phyloP scores from a whole-genome alignment of 169 alveolate genomes.

The Plasmodium relictum region DNA sequence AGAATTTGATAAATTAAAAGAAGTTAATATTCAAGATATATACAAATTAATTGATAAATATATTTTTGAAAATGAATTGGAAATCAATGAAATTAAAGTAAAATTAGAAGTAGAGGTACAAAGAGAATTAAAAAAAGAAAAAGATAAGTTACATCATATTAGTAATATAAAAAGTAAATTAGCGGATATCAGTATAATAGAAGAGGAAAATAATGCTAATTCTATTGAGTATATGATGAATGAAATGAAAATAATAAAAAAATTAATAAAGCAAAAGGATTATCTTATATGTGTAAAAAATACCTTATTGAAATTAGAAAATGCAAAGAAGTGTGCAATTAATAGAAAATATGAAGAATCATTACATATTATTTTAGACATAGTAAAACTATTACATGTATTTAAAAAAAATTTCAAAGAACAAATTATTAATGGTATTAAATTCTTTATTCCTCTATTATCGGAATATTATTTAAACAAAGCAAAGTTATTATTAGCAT shows the following conservation, averaged over 20 bases:
- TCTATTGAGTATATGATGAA: slow-evolving; percentile 39
- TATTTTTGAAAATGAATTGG: slow-evolving; percentile 11
- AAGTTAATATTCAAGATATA: slow-evolving; percentile 10
- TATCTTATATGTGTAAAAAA: slow-evolving; percentile 49
- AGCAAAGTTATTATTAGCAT: slow-evolving; percentile 33
- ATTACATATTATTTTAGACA: slow-evolving; percentile 34
- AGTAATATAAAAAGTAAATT: slow-evolving; percentile 32
- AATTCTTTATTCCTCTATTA: slow-evolving; percentile 45
- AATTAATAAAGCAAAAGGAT: slow-evolving; percentile 48
- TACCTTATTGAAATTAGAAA: slow-evolving; percentile 30
- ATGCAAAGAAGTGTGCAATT: slow-evolving; percentile 66
- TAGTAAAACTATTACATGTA: slow-evolving; percentile 22
- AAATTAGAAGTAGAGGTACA: slow-evolving; percentile 24
- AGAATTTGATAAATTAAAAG: slow-evolving; percentile 20
- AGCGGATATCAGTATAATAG: slow-evolving; percentile 15
- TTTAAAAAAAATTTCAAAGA: slow-evolving; percentile 58
- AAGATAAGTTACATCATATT: slow-evolving; percentile 8
- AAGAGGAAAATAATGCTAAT: slow-evolving; percentile 24
- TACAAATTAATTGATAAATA: slow-evolving; percentile 44
- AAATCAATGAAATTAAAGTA: slow-evolving; percentile 22
- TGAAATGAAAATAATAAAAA: slow-evolving; percentile 61
- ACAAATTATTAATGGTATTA: slow-evolving; percentile 36
- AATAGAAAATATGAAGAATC: slow-evolving; percentile 57
- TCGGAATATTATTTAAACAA: slow-evolving; percentile 47
- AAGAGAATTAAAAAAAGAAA: slow-evolving; percentile 19